These are phyloP conservation scores for Arthrobotrys musiformis DNA, from an alignment of 2,329 filamentous ascomycete genomes.

Conservation along the genomic window DNA sequence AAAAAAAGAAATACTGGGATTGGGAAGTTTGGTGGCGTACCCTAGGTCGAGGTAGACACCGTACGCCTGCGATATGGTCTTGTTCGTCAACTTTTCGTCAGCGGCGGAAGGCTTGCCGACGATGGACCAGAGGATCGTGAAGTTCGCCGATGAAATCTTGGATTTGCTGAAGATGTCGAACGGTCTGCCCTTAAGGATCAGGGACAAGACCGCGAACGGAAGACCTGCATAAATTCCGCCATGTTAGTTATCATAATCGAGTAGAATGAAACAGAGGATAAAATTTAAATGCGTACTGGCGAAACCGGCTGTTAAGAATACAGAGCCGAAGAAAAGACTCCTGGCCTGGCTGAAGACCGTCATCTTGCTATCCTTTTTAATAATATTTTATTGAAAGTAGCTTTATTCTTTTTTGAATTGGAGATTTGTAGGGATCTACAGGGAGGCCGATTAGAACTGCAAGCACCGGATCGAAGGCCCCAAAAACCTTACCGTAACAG, in stretches of 20 bases:
- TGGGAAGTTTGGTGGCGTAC: slow-evolving; percentile 26
- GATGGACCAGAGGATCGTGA: slow-evolving; percentile 36
- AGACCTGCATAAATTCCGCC: slow-evolving; percentile 1
- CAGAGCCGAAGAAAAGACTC: not conserved
- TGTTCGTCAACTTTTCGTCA: slow-evolving; percentile 9
- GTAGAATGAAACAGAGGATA: not conserved
- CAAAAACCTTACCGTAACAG: not conserved
- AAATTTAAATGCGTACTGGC: slow-evolving; percentile 1
- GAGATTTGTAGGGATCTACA: too few relatives aligned
- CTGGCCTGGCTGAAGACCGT: slow-evolving; percentile 12
- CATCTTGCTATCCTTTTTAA: not conserved
- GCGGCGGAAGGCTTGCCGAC: slow-evolving; percentile 20
- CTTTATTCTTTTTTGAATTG: too few relatives aligned
- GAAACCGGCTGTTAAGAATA: not conserved
- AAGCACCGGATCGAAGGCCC: not conserved
- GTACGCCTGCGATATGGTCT: slow-evolving; percentile 61
- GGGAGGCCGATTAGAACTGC: too few relatives aligned
- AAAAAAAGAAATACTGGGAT: not conserved
- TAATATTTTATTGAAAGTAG: too few relatives aligned
- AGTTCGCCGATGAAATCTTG: slow-evolving; percentile 39
- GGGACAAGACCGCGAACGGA: slow-evolving; percentile 19
- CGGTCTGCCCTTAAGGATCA: slow-evolving; percentile 28
- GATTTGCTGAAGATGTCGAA: slow-evolving; percentile 28
- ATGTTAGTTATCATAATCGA: not conserved
- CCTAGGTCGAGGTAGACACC: slow-evolving; percentile 67